Evolutionary conservation across 2,329 filamentous ascomycete genomes (phyloP).

Genomic region (Metarhizium robertsii): DNA sequence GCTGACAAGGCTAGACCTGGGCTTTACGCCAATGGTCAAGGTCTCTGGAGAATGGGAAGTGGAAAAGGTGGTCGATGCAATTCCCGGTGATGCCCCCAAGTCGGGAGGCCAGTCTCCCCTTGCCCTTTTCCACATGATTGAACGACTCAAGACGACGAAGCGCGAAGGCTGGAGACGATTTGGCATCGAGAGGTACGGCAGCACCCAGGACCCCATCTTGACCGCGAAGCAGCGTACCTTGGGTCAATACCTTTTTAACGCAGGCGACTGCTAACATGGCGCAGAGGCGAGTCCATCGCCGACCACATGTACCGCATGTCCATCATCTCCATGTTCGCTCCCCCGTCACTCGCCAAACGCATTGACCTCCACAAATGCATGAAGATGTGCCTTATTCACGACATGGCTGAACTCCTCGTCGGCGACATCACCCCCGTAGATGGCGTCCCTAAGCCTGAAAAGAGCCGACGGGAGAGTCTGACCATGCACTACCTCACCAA

Average conservation of each 20-base stretch:
- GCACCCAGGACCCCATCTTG: neutral
- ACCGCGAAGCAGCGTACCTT: too few species aligned
- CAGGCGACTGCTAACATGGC: neutral
- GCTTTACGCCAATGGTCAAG: constrained; percentile 26
- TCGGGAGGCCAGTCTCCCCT: constrained; percentile 64
- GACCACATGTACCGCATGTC: constrained; percentile 99
- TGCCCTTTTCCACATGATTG: constrained; percentile 89
- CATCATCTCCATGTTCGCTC: constrained; percentile 86
- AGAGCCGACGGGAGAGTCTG: constrained; percentile 73
- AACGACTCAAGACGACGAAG: constrained; percentile 91
- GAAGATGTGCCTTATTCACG: constrained; percentile 92
- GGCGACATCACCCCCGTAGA: constrained; percentile 96
- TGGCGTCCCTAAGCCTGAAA: constrained; percentile 75
- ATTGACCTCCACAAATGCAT: constrained; percentile 79
- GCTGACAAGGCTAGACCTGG: constrained; percentile 16
- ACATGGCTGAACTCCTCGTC: constrained; percentile 93
- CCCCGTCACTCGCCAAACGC: constrained; percentile 57
- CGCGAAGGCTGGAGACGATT: constrained; percentile 94
- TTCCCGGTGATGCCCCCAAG: constrained; percentile 44
- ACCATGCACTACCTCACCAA: constrained; percentile 88
- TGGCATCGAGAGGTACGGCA: constrained; percentile 50
- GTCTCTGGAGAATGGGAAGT: constrained; percentile 44
- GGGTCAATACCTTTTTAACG: too few species aligned
- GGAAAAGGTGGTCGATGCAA: constrained; percentile 53
- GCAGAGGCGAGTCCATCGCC: constrained; percentile 76